A percentile compares a stretch with the other conserved stretches of the same genome.
Evolutionary conservation across 352 stramenopile genomes (phyloP).

Genomic region (Paralagenidium karlingii): DNA sequence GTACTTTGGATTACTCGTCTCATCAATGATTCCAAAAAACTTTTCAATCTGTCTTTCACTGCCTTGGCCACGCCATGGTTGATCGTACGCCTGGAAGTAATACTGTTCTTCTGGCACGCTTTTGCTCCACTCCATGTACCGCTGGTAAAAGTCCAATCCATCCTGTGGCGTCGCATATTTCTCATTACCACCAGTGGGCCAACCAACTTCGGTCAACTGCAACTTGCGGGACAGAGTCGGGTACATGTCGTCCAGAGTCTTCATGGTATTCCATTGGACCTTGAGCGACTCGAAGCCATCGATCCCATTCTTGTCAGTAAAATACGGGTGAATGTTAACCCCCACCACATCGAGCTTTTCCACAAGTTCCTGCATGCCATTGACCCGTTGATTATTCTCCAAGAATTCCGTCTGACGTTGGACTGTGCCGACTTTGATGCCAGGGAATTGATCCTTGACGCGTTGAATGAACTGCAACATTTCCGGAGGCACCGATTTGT

Average conservation of each 20-base stretch:
- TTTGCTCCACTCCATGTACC: too few species aligned
- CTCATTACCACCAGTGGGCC: constrained; percentile 34
- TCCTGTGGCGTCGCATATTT: too few species aligned
- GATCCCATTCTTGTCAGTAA: constrained; percentile 18
- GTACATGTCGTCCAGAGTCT: constrained; percentile 20
- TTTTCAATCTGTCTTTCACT: constrained; percentile 32
- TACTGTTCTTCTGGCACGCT: too few species aligned
- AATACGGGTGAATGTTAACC: constrained; percentile 64
- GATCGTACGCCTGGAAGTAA: constrained; percentile 58
- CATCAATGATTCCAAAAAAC: constrained; percentile 28
- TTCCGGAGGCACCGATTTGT: constrained; percentile 15
- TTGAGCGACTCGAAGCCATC: constrained; percentile 28
- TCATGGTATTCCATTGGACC: constrained; percentile 27
- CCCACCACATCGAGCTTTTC: constrained; percentile 36
- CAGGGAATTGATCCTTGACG: constrained; percentile 15
- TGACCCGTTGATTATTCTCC: constrained; percentile 22
- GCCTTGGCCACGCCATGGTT: constrained; percentile 20
- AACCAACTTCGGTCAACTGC: constrained; percentile 44
- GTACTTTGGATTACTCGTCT: constrained; percentile 18
- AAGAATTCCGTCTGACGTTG: constrained; percentile 38
- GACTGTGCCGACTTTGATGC: constrained; percentile 25
- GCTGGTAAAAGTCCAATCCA: too few species aligned
- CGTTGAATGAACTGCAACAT: constrained; percentile 27
- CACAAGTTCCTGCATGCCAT: constrained; percentile 26
- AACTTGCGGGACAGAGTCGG: constrained; percentile 31